phyloP scores from a whole-genome alignment of 371 early-diverging fungal species.

The Mucor saturninus region DNA sequence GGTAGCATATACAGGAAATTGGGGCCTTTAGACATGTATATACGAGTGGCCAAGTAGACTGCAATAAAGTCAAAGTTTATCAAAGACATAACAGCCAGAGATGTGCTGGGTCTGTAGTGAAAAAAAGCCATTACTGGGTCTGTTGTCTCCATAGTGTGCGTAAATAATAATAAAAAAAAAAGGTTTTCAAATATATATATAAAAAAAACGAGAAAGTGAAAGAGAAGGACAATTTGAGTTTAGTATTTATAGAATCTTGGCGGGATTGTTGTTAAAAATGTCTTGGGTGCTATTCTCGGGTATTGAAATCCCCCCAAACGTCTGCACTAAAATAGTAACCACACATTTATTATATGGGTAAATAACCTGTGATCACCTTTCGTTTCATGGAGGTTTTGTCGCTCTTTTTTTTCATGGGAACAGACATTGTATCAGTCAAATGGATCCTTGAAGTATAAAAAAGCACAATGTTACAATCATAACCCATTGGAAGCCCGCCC shows the following conservation, averaged over 20 bases:
- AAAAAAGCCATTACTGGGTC: neutral
- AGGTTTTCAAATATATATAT: neutral
- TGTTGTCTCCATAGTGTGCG: neutral
- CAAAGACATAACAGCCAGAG: constrained; percentile 8
- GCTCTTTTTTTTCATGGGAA: too few relatives aligned
- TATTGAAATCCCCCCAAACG: too few relatives aligned
- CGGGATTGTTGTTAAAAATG: neutral
- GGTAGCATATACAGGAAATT: constrained; percentile 30
- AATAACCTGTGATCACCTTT: too few relatives aligned
- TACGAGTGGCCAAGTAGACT: constrained; percentile 2
- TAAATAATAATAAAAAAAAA: neutral
- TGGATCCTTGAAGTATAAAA: too few relatives aligned
- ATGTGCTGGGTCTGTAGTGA: constrained; percentile 12
- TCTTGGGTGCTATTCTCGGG: neutral
- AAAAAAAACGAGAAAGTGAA: neutral
- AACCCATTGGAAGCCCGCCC: too few relatives aligned
- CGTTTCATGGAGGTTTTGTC: too few relatives aligned
- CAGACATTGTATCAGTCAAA: too few relatives aligned
- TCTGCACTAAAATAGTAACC: too few relatives aligned
- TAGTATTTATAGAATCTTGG: constrained; percentile 3
- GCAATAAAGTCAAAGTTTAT: constrained; percentile 4
- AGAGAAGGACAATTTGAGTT: neutral
- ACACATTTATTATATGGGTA: too few relatives aligned
- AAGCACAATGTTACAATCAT: too few relatives aligned
- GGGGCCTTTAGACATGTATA: constrained; percentile 5